Percentiles rank a stretch among this genome's conserved stretches.
These are phyloP conservation scores for Phytophthora cactorum DNA, from an alignment of 352 stramenopile genomes.

Conservation along the genomic window DNA sequence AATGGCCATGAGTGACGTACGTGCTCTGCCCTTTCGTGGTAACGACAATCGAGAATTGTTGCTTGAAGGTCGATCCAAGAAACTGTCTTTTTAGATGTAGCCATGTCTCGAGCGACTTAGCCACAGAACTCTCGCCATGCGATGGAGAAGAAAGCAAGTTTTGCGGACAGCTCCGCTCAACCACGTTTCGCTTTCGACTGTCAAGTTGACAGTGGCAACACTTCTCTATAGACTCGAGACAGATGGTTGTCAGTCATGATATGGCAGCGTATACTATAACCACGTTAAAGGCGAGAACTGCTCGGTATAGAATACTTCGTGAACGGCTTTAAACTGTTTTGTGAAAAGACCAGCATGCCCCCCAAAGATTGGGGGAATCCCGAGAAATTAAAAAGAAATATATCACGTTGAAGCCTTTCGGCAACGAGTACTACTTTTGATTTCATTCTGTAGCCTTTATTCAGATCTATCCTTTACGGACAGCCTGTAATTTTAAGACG, in stretches of 20 bases:
- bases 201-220: background rate
- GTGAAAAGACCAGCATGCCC: constrained; percentile 8
- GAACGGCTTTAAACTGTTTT: too few relatives aligned
- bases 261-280: too few relatives aligned
- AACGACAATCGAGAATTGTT: constrained; percentile 5
- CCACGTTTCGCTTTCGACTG: background rate
- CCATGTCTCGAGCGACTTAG: constrained; percentile 13
- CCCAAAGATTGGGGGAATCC: constrained; percentile 52
- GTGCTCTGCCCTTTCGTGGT: constrained; percentile 4
- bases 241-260: too few relatives aligned
- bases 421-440: constrained; percentile 19
- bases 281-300: background rate
- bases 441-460: too few relatives aligned
- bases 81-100: constrained; percentile 26
- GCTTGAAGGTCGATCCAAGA: background rate
- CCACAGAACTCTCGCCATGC: background rate
- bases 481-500: constrained; percentile 12
- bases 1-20: constrained; percentile 10
- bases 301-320: too few relatives aligned
- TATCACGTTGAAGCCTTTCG: constrained; percentile 85
- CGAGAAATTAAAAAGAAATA: constrained; percentile 92
- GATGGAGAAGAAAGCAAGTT: background rate
- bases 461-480: background rate
- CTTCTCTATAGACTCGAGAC: too few relatives aligned
- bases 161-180: background rate